phyloP scores from a whole-genome alignment of 768 basidiomycete species.

The Collybia sordida region DNA sequence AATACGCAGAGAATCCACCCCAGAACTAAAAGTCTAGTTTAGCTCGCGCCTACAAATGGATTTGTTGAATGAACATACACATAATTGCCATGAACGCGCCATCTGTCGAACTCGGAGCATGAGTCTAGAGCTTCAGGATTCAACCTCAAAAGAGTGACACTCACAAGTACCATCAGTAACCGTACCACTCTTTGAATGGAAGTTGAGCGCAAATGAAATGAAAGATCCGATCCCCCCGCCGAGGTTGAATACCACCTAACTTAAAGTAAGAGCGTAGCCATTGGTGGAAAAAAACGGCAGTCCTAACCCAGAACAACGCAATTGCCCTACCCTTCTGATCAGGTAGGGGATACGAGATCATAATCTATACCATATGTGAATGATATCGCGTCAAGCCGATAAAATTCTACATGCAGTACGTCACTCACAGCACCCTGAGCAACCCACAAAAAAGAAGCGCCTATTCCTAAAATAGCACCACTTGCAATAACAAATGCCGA shows the following conservation, averaged over 20 bases:
- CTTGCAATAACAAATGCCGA: constrained; percentile 26
- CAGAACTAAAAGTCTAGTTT: constrained; percentile 10
- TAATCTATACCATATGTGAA: constrained; percentile 17
- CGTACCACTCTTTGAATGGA: constrained; percentile 24
- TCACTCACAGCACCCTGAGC: constrained; percentile 24
- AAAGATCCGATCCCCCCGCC: constrained; percentile 29
- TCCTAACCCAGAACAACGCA: constrained; percentile 23
- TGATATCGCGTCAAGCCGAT: neutral
- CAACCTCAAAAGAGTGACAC: neutral
- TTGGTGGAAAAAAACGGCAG: neutral
- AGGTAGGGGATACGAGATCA: constrained; percentile 27
- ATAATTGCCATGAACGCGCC: constrained; percentile 28
- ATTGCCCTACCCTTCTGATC: constrained; percentile 26
- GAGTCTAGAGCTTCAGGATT: neutral
- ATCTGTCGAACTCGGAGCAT: constrained; percentile 11
- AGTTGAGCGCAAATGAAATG: constrained; percentile 27
- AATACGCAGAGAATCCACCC: constrained; percentile 22
- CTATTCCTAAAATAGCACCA: constrained; percentile 26
- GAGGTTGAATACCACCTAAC: constrained; percentile 26
- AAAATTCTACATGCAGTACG: neutral
- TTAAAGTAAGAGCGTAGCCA: neutral
- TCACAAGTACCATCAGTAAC: constrained; percentile 28
- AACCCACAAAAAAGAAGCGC: constrained; percentile 28
- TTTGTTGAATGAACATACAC: constrained; percentile 13
- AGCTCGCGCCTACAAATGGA: neutral